Percentiles rank a stretch among this genome's conserved stretches.
phyloP scores from a whole-genome alignment of 257 asterid genomes.

The Solanum corneliomulleri region DNA sequence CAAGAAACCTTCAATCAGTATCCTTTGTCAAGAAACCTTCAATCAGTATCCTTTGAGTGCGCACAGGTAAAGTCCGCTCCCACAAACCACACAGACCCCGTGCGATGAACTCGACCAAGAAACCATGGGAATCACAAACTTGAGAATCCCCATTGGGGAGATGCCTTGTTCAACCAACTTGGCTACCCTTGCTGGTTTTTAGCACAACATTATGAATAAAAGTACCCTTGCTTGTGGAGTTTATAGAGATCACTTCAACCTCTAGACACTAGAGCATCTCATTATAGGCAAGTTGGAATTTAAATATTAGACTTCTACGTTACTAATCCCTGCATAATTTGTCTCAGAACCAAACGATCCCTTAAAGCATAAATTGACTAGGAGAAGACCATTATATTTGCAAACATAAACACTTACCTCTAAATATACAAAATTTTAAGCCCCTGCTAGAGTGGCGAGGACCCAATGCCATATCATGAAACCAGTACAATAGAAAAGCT shows the following conservation, averaged over 20 bases:
- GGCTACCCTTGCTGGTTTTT: neutral
- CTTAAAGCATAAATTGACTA: neutral
- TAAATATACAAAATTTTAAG: neutral
- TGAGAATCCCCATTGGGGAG: neutral
- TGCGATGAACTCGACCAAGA: neutral
- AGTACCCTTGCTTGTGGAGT: neutral
- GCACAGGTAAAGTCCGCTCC: neutral
- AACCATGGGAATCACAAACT: neutral
- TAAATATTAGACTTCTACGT: neutral
- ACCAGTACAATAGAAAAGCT: neutral
- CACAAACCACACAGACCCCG: neutral
- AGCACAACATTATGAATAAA: neutral
- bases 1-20: too few relatives aligned
- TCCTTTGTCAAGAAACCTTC: too few relatives aligned
- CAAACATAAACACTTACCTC: neutral
- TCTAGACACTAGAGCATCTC: neutral
- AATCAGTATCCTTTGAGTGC: rapidly evolving
- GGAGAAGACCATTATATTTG: neutral
- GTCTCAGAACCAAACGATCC: neutral
- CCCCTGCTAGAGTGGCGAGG: neutral
- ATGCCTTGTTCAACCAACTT: neutral
- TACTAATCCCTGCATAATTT: neutral
- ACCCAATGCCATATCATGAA: neutral
- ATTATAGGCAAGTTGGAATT: neutral
- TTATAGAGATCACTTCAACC: neutral